Conservation (phyloP, 495 filamentous ascomycete genomes). For the Beverwykella pulmonaria region DNA sequence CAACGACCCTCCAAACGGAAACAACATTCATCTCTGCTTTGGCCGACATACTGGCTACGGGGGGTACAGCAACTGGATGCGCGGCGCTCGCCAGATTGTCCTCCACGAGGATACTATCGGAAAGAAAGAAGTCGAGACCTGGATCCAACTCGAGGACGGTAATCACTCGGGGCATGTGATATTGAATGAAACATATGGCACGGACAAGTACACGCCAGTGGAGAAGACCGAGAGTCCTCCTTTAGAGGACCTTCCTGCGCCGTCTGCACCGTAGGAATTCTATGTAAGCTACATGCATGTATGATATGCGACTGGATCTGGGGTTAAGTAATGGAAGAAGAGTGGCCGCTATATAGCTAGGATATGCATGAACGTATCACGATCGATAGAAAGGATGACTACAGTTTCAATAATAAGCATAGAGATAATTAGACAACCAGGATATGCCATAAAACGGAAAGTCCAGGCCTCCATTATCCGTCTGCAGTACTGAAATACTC, state of each 20-base stretch:
- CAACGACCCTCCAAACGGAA: constrained; percentile 33
- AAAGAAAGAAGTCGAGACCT: constrained; percentile 54
- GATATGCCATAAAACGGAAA: too few species aligned
- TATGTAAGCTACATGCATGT: too few species aligned
- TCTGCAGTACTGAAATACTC: too few species aligned
- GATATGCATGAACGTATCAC: too few species aligned
- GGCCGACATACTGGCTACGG: constrained; percentile 73
- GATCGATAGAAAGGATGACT: too few species aligned
- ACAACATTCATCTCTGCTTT: constrained; percentile 62
- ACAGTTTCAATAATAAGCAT: too few species aligned
- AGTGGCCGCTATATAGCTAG: too few species aligned
- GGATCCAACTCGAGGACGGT: constrained; percentile 67
- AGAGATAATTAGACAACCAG: too few species aligned
- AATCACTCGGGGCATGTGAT: constrained; percentile 58
- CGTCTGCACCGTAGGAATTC: too few species aligned
- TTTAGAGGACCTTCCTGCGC: not conserved
- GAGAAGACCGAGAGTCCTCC: not conserved
- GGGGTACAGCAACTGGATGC: constrained; percentile 65
- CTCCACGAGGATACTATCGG: constrained; percentile 18
- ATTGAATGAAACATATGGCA: constrained; percentile 69
- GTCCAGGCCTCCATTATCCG: too few species aligned
- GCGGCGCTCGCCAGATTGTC: constrained; percentile 54
- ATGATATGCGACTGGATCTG: too few species aligned
- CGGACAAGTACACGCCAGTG: constrained; percentile 54
- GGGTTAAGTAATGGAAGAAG: too few species aligned